Conservation (phyloP, 768 basidiomycete genomes). For the Boletus bicolor region DNA sequence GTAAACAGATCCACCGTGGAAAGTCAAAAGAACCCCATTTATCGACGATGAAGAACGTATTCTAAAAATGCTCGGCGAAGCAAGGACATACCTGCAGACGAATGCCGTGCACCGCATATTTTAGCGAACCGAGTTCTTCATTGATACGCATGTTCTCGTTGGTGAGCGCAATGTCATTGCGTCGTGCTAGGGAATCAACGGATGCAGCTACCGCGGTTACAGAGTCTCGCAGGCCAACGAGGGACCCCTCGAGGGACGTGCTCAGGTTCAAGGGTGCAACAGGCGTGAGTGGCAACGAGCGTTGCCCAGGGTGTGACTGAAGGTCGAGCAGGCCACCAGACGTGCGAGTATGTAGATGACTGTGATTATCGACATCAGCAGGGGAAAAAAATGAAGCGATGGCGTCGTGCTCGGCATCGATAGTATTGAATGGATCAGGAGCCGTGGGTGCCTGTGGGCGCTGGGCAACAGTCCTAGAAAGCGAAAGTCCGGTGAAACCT, state of each 20-base stretch:
- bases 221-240: conserved; percentile 56
- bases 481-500: conserved; percentile 18
- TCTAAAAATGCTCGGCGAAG: conserved; percentile 5
- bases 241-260: conserved; percentile 60
- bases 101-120: conserved; percentile 68
- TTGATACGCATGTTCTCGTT: conserved; percentile 70
- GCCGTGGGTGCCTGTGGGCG: conserved; percentile 12
- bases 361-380: conserved; percentile 29
- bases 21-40: conserved; percentile 1
- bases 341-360: conserved; percentile 13
- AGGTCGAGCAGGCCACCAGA: conserved; percentile 21
- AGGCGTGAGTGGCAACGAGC: conserved; percentile 30
- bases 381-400: conserved; percentile 23
- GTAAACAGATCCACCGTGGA: conserved; percentile 7
- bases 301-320: conserved; percentile 21
- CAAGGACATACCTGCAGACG: conserved; percentile 64
- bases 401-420: conserved; percentile 25
- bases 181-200: conserved; percentile 57
- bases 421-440: conserved; percentile 17
- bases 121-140: conserved; percentile 70
- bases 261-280: conserved; percentile 64
- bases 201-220: conserved; percentile 56
- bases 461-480: conserved; percentile 11
- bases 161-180: conserved; percentile 62
- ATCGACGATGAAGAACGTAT: not conserved